These are phyloP conservation scores for Leptographium lundbergii DNA, from an alignment of 2,329 filamentous ascomycete genomes.

Conservation along the genomic window DNA sequence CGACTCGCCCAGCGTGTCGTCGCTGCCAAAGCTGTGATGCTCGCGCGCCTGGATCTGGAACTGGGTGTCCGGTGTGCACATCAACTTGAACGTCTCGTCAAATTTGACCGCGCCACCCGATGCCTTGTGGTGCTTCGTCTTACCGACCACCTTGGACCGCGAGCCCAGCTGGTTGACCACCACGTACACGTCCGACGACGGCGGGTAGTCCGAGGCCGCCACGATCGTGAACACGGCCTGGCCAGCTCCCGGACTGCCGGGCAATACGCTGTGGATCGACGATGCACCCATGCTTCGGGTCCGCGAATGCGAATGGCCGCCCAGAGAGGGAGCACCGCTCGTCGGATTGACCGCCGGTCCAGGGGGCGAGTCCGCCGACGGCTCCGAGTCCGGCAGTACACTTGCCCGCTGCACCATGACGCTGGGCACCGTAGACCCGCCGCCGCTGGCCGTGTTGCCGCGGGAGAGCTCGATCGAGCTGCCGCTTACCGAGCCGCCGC, in stretches of 20 bases:
- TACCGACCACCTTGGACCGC: slow-evolving; percentile 71
- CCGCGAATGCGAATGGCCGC: slow-evolving; percentile 36
- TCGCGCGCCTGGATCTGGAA: slow-evolving; percentile 82
- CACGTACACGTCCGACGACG: slow-evolving; percentile 67
- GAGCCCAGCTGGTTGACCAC: slow-evolving; percentile 52
- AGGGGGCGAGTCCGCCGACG: slow-evolving; percentile 17
- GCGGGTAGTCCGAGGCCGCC: slow-evolving; percentile 64
- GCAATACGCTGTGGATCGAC: slow-evolving; percentile 52
- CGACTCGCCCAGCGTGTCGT: slow-evolving; percentile 72
- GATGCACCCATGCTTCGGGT: slow-evolving; percentile 49
- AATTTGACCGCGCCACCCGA: slow-evolving; percentile 52
- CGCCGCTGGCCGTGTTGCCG: not conserved
- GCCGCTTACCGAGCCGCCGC: slow-evolving; percentile 18
- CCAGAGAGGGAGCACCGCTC: not conserved
- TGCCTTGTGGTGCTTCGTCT: slow-evolving; percentile 83
- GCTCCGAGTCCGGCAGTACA: slow-evolving; percentile 20
- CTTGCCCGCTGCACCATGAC: slow-evolving; percentile 27
- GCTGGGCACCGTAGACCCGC: slow-evolving; percentile 12
- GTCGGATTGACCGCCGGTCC: slow-evolving; percentile 18
- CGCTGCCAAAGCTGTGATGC: slow-evolving; percentile 71
- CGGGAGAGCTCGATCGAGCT: slow-evolving; percentile 17
- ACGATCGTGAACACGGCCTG: slow-evolving; percentile 71
- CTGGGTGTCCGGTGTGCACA: slow-evolving; percentile 67
- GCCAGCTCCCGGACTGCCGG: slow-evolving; percentile 48
- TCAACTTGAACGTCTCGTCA: slow-evolving; percentile 67